Base-by-base conservation (phyloP, 2,329 filamentous ascomycete genomes). In the Intubia oerlemansii region DNA sequence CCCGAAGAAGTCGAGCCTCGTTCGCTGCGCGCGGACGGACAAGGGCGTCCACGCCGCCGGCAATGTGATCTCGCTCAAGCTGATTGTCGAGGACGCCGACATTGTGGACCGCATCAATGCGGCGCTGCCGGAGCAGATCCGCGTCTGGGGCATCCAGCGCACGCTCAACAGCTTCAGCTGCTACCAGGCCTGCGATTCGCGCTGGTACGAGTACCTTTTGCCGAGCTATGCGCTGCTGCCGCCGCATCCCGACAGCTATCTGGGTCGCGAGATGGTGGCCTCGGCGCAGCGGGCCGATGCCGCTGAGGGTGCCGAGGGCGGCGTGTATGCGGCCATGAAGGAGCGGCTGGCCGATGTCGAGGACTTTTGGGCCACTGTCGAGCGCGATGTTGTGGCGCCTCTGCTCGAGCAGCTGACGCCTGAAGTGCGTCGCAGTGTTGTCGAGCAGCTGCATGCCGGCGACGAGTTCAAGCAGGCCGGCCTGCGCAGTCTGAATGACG, bases 31-130 rank as follows among this genome's bases (percentile, higher is more conserved):
- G 4, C 66, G 88, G 37, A 98, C 88, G 1, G 88, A 98, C 54
- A 98, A 95, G 57, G 88, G 88, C 31, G 85, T 95, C 2, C 85
- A 95, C 49, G 85, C 85, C 2, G 85, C 85, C 2, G 88, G 85
- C 29, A 95, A 95, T 44, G 74, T 95, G 43, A 80, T 95, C 36
- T 92, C 81, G 18, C 51, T 95, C 42, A 98, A 98, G 56, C 60
- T 98, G 41, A 95, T 98, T 42, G 74, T 93, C 27, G 85, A 95
- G 50, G 85, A 95, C 33, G 62, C 70, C 9, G 71, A 91, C 36
- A 68, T 93, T 27, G 72, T 95, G 15, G 57, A 82, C 32, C 91
- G 80, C 53, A 92, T 98, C 62, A 98, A 98, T 51, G 64, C 69
- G 20, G 57, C 78, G 32, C 60, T 98, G 23, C 77, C 76, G 3